Base-by-base conservation (phyloP, 441 rosid species). In the Erysimum pusillum region DNA sequence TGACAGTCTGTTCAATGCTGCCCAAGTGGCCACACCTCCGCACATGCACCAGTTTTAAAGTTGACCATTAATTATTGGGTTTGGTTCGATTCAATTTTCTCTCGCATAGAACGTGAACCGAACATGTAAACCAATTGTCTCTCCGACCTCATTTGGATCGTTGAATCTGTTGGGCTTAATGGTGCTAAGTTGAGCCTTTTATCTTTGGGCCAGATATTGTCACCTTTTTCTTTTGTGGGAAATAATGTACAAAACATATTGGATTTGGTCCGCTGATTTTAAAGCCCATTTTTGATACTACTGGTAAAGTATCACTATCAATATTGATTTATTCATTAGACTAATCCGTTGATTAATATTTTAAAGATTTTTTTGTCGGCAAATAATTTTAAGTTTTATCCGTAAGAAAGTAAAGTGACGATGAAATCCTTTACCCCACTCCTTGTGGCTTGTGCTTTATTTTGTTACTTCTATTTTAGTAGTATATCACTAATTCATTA, bases 1-100 rank as follows among this genome's bases (percentile, higher is more conserved):
- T 56, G 36, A 49, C 76, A 77, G 68, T 65, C 80, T 77, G 80
- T 77, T 32, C 22, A 12, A 1, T 11, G 20, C 65, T 71, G n/a
- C 48, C 10, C 46, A 2, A 36, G 39, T 65, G 68, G 41, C 80
- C 49, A 71, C 32, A 63, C 67, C 46, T 53, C 11, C 3, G 0
- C 76, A 59, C 73, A 71, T 77, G 80, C 76, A 64, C 53, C 52
- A 1, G n/a, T 32, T 64, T 32, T 15, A 0, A 28, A 9, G 3
- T 9, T 6, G 28, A 14, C 32, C 71, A 9, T 15, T 15, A 22
- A 71, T 64, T 38, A 76, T 70, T 76, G 6, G 22, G 0, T 8
- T 28, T 62, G 46, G 74, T 67, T 76, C 28, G 9, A 6, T 67
- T 22, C 9, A 2, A 11, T 25, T 20, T 34, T n/a, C 18, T 5